Base-by-base conservation (phyloP, 257 asterid genomes). In the Solanum dulcamara region DNA sequence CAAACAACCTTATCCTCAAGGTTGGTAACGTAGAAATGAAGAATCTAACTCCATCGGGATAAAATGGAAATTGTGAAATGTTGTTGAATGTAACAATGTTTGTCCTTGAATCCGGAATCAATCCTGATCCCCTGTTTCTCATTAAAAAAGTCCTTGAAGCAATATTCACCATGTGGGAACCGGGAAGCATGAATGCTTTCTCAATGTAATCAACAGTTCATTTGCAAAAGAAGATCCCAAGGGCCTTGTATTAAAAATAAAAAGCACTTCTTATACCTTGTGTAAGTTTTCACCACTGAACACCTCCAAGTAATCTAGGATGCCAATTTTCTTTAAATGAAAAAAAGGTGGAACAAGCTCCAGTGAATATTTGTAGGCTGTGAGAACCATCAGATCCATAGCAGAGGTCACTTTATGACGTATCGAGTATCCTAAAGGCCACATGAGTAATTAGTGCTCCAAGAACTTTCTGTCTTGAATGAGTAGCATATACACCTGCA, bases 261-360 rank as follows among this genome's bases (percentile, higher is more conserved):
- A 15, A 77, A 83, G 9, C 40, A 81, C 60, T 68, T 77, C 48
- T 30, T 17, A 68, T 35, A 92, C 97, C 97, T 93, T 93, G 90
- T 90, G 98, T 84, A 92, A 90, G 85, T 91, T 90, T 90, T 90
- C 97, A 83, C 86, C 82, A 80, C 85, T 89, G 89, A 92, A 92
- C 81, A 93, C 92, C 93, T 94, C 98, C 90, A 92, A 87, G 90
- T 94, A 94, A 90, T 94, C 97, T 91, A 92, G 89, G 92, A 93
- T 90, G 86, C 97, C 98, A 85, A 68, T 85, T 91, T 95, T 94
- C 85, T 89, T 92, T 87, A 94, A 89, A 85, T 93, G 92, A 86
- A 93, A 92, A 87, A 93, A 91, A 71, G 91, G 91, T 77, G 89
- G 92, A 89, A 91, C 87, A 89, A 94, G 86, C 87, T 93, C 97